These are phyloP conservation scores for Bondarzewia mesenterica DNA, from an alignment of 1,284 basidiomycete species.

Conservation along the genomic window DNA sequence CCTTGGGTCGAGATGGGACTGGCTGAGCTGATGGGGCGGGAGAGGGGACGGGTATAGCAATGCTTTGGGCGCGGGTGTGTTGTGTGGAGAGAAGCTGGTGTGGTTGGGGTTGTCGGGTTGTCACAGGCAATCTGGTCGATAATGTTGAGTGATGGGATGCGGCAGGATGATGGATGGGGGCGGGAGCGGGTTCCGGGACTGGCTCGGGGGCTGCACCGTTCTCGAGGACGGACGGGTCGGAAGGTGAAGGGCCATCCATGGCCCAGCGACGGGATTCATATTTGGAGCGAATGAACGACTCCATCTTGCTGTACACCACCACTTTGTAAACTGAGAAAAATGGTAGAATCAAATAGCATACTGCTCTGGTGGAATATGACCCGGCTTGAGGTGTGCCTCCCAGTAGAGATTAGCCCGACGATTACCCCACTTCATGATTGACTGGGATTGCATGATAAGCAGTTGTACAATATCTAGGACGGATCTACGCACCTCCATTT, in stretches of 20 bases:
- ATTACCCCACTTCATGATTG: slow-evolving; percentile 94
- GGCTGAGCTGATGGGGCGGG: slow-evolving; percentile 13
- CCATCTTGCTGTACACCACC: slow-evolving; percentile 93
- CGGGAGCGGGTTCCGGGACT: slow-evolving; percentile 14
- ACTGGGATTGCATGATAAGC: slow-evolving; percentile 32
- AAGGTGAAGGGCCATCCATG: slow-evolving; percentile 76
- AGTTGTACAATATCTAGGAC: background rate
- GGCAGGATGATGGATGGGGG: slow-evolving; percentile 21
- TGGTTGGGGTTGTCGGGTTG: slow-evolving; percentile 42
- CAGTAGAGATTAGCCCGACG: slow-evolving; percentile 89
- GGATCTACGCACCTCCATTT: slow-evolving; percentile 73
- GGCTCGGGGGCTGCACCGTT: slow-evolving; percentile 24
- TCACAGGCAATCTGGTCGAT: slow-evolving; percentile 25
- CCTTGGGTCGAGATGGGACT: slow-evolving; percentile 13
- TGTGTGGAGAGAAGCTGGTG: slow-evolving; percentile 46
- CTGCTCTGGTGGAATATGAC: slow-evolving; percentile 94
- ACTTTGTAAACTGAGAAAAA: no score
- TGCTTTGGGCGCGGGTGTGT: slow-evolving; percentile 17
- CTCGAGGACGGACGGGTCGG: slow-evolving; percentile 79
- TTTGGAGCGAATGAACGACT: slow-evolving; percentile 95
- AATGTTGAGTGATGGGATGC: slow-evolving; percentile 19
- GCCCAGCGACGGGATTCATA: slow-evolving; percentile 95
- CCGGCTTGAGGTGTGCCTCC: slow-evolving; percentile 92
- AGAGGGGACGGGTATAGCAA: slow-evolving; percentile 18
- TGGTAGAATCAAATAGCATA: slow-evolving; percentile 48